Evolutionary conservation across 768 basidiomycete species (phyloP), one percentile per base, ranked within the genome.

Genomic region (Xerocomellus intermedius): DNA sequence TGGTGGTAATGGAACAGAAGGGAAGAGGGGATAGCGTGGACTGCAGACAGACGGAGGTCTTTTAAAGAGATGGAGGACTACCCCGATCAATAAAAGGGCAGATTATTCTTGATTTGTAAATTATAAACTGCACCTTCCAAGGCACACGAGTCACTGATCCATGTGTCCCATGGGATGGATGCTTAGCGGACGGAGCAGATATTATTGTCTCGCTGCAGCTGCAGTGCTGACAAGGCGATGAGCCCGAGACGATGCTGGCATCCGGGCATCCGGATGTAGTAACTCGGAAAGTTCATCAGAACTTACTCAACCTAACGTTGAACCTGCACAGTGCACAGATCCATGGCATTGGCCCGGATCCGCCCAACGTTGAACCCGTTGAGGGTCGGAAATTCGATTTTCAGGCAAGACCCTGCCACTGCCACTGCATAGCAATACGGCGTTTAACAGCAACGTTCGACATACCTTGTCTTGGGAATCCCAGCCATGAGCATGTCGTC

Each of bases 181-280:
- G n/a, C 33, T 22, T 22, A 36, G 5, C 47, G 45, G 33, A 33
- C 36, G 24, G 22, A 8, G 22, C 42, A 19, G 50, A n/a, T 14
- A 54, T 35, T 26, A n/a, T n/a, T n/a, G n/a, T 33, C n/a, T 36
- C 42, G 36, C 42, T 42, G 36, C n/a, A n/a, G n/a, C 50, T 51
- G 42, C 56, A 36, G 26, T 52, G 61, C 35, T 28, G 49, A 48
- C 38, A 39, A 56, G 64, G 64, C 61, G 45, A 22, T 67, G 54
- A 51, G 28, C 17, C 32, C 37, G 10, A 44, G 32, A 8, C 30
- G 21, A n/a, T 50, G 41, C 39, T 64, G 47, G 45, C 54, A 56
- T 59, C 30, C 47, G 13, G 37, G 3, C 17, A 22, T n/a, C 53
- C 50, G 10, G 28, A 62, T 56, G 22, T 30, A 38, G 55, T 36